Evolutionary conservation across 768 basidiomycete genomes (phyloP), one percentile per base, ranked within the genome.

Genomic region (Suillus luteus): DNA sequence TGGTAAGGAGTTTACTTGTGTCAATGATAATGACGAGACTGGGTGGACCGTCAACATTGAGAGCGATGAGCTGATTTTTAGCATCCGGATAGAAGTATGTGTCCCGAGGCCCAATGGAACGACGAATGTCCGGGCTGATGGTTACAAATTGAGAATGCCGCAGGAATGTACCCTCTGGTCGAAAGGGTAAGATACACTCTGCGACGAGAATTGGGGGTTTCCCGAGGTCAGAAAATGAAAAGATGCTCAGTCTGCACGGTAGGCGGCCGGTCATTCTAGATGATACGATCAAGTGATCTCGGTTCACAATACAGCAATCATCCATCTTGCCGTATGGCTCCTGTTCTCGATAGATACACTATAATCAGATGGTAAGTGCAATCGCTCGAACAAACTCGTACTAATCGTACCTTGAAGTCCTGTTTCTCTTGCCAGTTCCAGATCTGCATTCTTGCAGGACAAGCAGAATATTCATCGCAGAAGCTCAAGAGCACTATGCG

Each of bases 361-460:
- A n/a, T n/a, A 7, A 35, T 35, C 6, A 35, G 19, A 54, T 54
- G 11, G 19, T 54, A 7, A 54, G 52, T n/a, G 3, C 19, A n/a
- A 54, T n/a, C 31, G 6, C 19, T 54, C 33, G 33, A n/a, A 54
- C 33, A 12, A 31, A 54, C 10, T 6, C 6, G 33, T 14, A 7
- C 19, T 35, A 19, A 11, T 35, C 31, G 5, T 12, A 54, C 52
- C 52, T 54, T 54, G 52, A 54, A 54, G 11, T 54, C 52, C 19
- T 54, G 52, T 35, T n/a, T 54, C 35, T 54, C 35, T 54, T 54
- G 52, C 52, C 52, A 54, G 52, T 54, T 54, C 52, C 52, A 54
- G 12, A 54, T 35, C 19, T 54, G 52, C 11, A 54, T 54, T 54
- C 52, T 54, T 33, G 52, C 33, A 35, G 52, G 52, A 37, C 52